Conservation (phyloP, 768 basidiomycete species). For the Chlorophyllum brunneum region DNA sequence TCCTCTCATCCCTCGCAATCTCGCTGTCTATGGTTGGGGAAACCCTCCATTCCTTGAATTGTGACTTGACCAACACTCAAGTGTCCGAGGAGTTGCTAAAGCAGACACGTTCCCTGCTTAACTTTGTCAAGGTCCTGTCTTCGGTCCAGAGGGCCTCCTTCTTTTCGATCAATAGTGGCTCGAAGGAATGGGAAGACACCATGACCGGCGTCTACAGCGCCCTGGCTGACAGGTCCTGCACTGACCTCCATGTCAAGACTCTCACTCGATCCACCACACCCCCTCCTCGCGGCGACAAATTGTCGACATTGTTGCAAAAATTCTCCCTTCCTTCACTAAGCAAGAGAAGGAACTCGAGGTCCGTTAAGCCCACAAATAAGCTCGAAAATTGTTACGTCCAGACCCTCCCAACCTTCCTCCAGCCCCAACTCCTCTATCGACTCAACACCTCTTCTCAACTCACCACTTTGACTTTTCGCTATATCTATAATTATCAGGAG, state of each 20-base stretch:
- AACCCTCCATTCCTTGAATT: slow-evolving; percentile 2
- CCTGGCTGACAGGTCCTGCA: slow-evolving; percentile 3
- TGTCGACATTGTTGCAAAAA: slow-evolving; percentile 1
- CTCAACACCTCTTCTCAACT: slow-evolving; percentile 9
- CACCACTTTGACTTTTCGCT: slow-evolving; percentile 7
- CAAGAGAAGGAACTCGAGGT: background rate
- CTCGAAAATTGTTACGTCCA: slow-evolving; percentile 9
- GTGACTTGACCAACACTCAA: slow-evolving; percentile 12
- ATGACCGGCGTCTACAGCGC: background rate
- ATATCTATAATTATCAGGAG: slow-evolving; percentile 10
- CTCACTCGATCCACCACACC: background rate
- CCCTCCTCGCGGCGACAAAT: background rate
- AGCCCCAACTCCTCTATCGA: background rate
- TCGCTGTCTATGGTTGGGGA: slow-evolving; percentile 3
- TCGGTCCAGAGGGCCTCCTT: background rate
- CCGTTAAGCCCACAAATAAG: background rate
- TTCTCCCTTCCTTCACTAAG: background rate
- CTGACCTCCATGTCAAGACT: slow-evolving; percentile 6
- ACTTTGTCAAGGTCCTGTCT: slow-evolving; percentile 1
- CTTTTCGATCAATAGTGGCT: background rate
- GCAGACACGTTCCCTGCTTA: slow-evolving; percentile 1
- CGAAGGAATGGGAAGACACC: slow-evolving; percentile 9
- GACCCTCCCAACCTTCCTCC: slow-evolving; percentile 11
- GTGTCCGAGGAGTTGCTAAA: background rate
- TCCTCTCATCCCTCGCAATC: slow-evolving; percentile 5